Evolutionary conservation across 371 early-diverging fungal species (phyloP).

Genomic region (Haplosporangium sp.): DNA sequence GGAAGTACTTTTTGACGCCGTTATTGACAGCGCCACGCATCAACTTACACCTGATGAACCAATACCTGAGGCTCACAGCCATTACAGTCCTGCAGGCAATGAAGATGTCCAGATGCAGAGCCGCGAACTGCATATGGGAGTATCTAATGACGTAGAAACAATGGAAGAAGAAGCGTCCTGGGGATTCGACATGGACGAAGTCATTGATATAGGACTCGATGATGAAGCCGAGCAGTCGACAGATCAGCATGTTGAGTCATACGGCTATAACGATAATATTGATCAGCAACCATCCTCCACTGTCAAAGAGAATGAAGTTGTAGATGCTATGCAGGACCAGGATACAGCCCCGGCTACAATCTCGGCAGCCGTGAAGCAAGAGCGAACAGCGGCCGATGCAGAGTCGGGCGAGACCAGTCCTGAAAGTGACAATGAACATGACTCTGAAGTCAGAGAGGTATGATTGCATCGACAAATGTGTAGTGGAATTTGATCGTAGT

Average conservation of each 20-base stretch:
- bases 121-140: not conserved
- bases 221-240: not conserved
- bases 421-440: conserved; percentile 41
- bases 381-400: not conserved
- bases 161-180: conserved; percentile 27
- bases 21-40: too few species aligned
- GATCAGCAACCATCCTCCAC: too few species aligned
- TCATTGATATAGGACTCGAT: conserved; percentile 17
- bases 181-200: conserved; percentile 38
- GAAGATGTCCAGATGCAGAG: too few species aligned
- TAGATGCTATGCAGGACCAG: too few species aligned
- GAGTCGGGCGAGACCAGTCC: not conserved
- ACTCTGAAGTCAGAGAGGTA: conserved; percentile 44
- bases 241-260: not conserved
- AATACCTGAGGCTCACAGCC: not conserved
- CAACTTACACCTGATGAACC: too few species aligned
- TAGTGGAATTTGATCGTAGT: not conserved
- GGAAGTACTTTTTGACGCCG: too few species aligned
- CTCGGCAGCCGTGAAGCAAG: not conserved
- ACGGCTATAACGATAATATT: not conserved
- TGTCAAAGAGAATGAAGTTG: too few species aligned
- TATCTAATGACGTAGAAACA: conserved; percentile 1
- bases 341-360: too few species aligned
- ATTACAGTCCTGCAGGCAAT: not conserved
- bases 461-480: not conserved